Base-by-base conservation (phyloP, 2,329 filamentous ascomycete genomes). In the Byssothecium circinans region DNA sequence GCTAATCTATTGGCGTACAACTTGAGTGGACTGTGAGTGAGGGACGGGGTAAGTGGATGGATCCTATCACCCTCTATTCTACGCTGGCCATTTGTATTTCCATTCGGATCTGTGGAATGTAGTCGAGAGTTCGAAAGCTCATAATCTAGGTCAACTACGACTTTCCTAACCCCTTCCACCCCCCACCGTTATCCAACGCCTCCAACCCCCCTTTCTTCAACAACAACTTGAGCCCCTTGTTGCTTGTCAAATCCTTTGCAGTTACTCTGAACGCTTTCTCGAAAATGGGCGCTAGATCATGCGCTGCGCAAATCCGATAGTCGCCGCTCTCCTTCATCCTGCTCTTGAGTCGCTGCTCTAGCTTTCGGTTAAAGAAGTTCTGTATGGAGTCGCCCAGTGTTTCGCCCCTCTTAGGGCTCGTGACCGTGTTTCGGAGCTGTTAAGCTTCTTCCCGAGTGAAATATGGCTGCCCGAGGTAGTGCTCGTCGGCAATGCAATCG, bases 221-320 rank as follows among this genome's bases (percentile, higher is more conserved):
- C 60, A 15, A 33, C n/a, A 15, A 49, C 8, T 14, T n/a, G 17
- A 52, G 43, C 2, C 3, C 36, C 39, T 49, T 49, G 20, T 69
- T 57, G 34, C 47, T 65, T 14, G 52, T 52, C 23, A 70, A 36
- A 19, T 58, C 54, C 47, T 64, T 67, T 4, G 53, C 33, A 22
- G 62, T 54, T 29, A 70, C 59, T 11, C 47, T 46, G 34, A 71
- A 58, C 1, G 47, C 57, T 35, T 54, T 56, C 29, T 64, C 64
- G 18, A 69, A 53, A 7, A 68, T 49, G 1, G 59, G 62, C 17
- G 64, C 62, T 32, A 70, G 38, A 50, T 71, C 67, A 45, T 71
- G 67, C 2, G 67, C 66, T n/a, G 68, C 61, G 41, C 65, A 71
- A n/a, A 69, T 52, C 1, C 63, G 49, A 47, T 60, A 69, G 38